Evolutionary conservation across 495 filamentous ascomycete species (phyloP).

Genomic region (Penicillium soppii): DNA sequence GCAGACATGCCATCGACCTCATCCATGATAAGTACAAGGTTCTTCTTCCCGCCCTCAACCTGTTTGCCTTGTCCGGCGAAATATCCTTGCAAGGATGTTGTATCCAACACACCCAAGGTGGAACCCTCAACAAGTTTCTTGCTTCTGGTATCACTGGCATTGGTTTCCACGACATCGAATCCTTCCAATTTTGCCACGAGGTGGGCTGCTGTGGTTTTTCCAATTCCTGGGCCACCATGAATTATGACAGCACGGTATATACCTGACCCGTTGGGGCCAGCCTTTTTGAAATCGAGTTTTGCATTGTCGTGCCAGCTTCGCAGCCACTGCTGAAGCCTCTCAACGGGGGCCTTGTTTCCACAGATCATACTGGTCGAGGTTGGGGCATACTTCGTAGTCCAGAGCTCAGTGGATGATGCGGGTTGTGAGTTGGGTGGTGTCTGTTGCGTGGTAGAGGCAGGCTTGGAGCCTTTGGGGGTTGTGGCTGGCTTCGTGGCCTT

Average conservation of each 20-base stretch:
- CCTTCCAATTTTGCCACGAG: constrained; percentile 90
- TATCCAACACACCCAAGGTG: constrained; percentile 84
- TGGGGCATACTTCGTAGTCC: constrained; percentile 96
- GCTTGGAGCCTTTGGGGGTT: constrained; percentile 16
- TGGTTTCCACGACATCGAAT: constrained; percentile 90
- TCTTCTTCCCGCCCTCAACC: constrained; percentile 79
- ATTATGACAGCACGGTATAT: constrained; percentile 82
- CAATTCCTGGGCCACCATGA: constrained; percentile 92
- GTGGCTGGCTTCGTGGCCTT: constrained; percentile 37
- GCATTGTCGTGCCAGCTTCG: constrained; percentile 73
- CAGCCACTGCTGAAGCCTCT: constrained; percentile 86
- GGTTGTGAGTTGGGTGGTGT: constrained; percentile 23
- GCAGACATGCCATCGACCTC: constrained; percentile 99
- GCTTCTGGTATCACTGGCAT: constrained; percentile 95
- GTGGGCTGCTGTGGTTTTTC: constrained; percentile 97
- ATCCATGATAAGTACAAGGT: constrained; percentile 95
- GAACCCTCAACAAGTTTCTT: constrained; percentile 94
- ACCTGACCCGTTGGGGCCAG: constrained; percentile 79
- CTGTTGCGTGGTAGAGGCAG: constrained; percentile 8
- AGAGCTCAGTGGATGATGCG: constrained; percentile 61
- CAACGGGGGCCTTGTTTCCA: constrained; percentile 88
- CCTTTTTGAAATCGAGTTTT: constrained; percentile 71
- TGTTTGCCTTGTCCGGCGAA: constrained; percentile 84
- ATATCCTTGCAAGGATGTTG: constrained; percentile 87
- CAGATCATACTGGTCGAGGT: constrained; percentile 82